Percentiles rank a stretch among this genome's conserved stretches.
Conservation (phyloP, 2,329 filamentous ascomycete genomes). For the Xylaria sp. region DNA sequence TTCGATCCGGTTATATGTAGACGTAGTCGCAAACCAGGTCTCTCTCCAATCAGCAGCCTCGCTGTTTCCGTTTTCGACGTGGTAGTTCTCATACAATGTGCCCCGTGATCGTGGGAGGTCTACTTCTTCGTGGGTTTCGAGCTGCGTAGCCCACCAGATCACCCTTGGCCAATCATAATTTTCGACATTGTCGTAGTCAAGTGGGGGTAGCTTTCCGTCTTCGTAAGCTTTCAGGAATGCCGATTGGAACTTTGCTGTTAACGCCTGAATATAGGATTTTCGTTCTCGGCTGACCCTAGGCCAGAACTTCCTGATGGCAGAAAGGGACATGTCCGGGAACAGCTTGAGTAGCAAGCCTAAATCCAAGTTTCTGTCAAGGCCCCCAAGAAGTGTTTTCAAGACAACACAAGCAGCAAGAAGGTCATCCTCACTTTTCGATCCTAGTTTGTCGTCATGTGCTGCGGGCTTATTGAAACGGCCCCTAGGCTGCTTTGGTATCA, state of each 20-base stretch:
- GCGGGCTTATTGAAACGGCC: slow-evolving; percentile 50
- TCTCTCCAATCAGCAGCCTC: slow-evolving; percentile 63
- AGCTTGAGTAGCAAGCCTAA: slow-evolving; percentile 68
- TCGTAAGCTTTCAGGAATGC: slow-evolving; percentile 75
- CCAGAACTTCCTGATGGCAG: slow-evolving; percentile 67
- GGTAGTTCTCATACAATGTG: slow-evolving; percentile 58
- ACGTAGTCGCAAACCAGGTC: slow-evolving; percentile 66
- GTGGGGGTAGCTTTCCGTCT: slow-evolving; percentile 65
- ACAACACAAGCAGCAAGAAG: slow-evolving; percentile 69
- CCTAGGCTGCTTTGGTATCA: slow-evolving; percentile 47
- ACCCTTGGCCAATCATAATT: slow-evolving; percentile 76
- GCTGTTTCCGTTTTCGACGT: slow-evolving; percentile 53
- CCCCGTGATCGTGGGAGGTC: slow-evolving; percentile 61
- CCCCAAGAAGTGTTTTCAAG: slow-evolving; percentile 68
- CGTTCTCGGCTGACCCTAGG: slow-evolving; percentile 61
- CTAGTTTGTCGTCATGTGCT: slow-evolving; percentile 48
- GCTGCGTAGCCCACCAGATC: slow-evolving; percentile 73
- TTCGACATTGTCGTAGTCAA: slow-evolving; percentile 72
- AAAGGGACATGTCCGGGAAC: slow-evolving; percentile 65
- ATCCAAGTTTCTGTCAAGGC: slow-evolving; percentile 68
- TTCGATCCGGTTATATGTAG: slow-evolving; percentile 68
- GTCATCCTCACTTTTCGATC: slow-evolving; percentile 57
- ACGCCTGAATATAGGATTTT: slow-evolving; percentile 63
- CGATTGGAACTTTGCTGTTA: slow-evolving; percentile 72
- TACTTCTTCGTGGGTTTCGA: slow-evolving; percentile 58